phyloP scores from a whole-genome alignment of 805 yeast species.

The Kuraishia ogatae region DNA sequence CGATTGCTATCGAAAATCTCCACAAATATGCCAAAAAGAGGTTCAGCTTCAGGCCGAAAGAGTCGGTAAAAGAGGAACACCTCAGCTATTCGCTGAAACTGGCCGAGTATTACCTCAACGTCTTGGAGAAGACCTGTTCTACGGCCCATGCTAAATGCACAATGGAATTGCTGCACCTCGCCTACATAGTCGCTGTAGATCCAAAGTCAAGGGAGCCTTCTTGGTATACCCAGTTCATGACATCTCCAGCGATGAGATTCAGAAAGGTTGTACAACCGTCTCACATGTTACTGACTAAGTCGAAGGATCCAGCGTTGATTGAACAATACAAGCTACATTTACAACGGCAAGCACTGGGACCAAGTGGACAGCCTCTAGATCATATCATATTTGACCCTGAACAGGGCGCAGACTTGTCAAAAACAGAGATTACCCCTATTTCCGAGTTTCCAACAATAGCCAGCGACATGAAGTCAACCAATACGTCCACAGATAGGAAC shows the following conservation, averaged over 20 bases:
- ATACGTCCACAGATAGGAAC: not conserved
- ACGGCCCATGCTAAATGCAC: not conserved
- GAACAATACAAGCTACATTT: not conserved
- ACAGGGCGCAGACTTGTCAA: not conserved
- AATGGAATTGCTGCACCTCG: not conserved
- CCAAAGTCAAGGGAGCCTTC: not conserved
- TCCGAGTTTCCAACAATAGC: not conserved
- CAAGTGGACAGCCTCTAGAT: not conserved
- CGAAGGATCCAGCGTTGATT: not conserved
- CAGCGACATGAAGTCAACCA: not conserved
- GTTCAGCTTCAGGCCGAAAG: not conserved
- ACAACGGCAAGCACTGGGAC: not conserved
- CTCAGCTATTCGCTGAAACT: not conserved
- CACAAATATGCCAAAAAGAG: not conserved
- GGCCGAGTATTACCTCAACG: not conserved
- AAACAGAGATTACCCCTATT: not conserved
- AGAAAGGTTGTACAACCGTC: not conserved
- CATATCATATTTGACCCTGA: not conserved
- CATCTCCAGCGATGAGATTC: not conserved
- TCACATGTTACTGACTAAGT: not conserved
- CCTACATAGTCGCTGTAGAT: not conserved
- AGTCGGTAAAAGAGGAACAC: not conserved
- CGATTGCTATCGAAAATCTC: not conserved
- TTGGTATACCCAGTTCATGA: not conserved
- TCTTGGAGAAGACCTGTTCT: not conserved